Evolutionary conservation across 208 protist species (phyloP).

Genomic region (Lotmaria passim): DNA sequence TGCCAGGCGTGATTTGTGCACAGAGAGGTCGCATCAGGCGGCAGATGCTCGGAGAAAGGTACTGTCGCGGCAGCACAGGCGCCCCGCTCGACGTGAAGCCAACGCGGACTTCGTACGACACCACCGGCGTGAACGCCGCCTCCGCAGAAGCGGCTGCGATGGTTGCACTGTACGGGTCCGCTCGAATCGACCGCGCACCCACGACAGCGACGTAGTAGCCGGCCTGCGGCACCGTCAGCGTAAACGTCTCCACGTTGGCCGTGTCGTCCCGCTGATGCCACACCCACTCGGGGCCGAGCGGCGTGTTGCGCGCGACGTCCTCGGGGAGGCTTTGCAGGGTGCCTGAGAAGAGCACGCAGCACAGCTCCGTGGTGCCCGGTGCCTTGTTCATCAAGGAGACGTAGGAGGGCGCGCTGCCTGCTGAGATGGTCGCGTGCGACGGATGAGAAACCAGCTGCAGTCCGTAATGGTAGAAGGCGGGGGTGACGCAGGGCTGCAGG

Average conservation of each 20-base stretch:
- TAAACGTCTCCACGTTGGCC: constrained; percentile 71
- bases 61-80: constrained; percentile 76
- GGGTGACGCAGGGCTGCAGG: constrained; percentile 56
- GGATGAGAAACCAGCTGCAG: constrained; percentile 55
- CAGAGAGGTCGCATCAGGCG: constrained; percentile 73
- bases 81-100: constrained; percentile 62
- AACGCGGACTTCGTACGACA: constrained; percentile 77
- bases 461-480: constrained; percentile 69
- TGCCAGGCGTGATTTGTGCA: constrained; percentile 49
- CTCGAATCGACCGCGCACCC: constrained; percentile 67
- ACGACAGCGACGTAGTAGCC: constrained; percentile 81
- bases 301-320: constrained; percentile 23
- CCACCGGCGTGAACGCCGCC: constrained; percentile 57
- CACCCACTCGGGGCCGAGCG: constrained; percentile 72
- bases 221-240: constrained; percentile 71
- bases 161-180: constrained; percentile 64
- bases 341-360: constrained; percentile 71
- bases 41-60: constrained; percentile 69
- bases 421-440: constrained; percentile 47
- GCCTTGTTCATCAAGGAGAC: constrained; percentile 59
- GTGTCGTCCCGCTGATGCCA: constrained; percentile 84
- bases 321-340: constrained; percentile 64
- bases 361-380: constrained; percentile 73
- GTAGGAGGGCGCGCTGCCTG: constrained; percentile 69
- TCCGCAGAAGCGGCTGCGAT: constrained; percentile 40